Conservation (phyloP, 768 basidiomycete genomes). For the Mycena albidolilacea region DNA sequence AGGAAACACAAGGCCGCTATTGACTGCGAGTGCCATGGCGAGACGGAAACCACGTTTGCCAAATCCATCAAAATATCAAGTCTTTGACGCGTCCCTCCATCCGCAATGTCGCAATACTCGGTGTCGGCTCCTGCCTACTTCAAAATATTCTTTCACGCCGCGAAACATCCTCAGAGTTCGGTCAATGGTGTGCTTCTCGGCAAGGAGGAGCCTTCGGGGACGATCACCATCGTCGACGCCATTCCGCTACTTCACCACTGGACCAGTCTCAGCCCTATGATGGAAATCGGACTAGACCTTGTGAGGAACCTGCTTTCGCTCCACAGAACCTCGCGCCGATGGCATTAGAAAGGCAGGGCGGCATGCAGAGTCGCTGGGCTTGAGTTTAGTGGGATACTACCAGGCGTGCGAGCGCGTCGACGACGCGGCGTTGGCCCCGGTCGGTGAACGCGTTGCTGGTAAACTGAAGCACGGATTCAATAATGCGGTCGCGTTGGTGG, state of each 20-base stretch:
- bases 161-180: slow-evolving; percentile 82
- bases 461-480: slow-evolving; percentile 69
- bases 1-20: slow-evolving; percentile 49
- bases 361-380: slow-evolving; percentile 67
- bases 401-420: slow-evolving; percentile 79
- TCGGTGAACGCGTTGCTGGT: slow-evolving; percentile 74
- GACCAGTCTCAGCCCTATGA: slow-evolving; percentile 88
- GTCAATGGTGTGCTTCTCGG: slow-evolving; percentile 88
- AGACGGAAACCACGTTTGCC: neutral
- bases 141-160: slow-evolving; percentile 84
- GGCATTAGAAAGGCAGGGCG: slow-evolving; percentile 63
- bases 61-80: slow-evolving; percentile 2
- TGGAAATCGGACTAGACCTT: slow-evolving; percentile 87
- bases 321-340: slow-evolving; percentile 18
- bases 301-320: slow-evolving; percentile 55
- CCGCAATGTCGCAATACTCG: slow-evolving; percentile 59
- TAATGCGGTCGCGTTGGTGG: slow-evolving; percentile 80
- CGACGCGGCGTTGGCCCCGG: slow-evolving; percentile 72
- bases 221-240: slow-evolving; percentile 71
- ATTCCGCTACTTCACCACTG: slow-evolving; percentile 89
- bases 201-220: slow-evolving; percentile 50
- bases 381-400: slow-evolving; percentile 80
- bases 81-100: slow-evolving; percentile 25
- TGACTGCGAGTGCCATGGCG: slow-evolving; percentile 23
- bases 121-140: slow-evolving; percentile 76